Percentiles rank a stretch among this genome's conserved stretches.
Evolutionary conservation across 495 filamentous ascomycete species (phyloP).

Genomic region (Xylaria palmicola): DNA sequence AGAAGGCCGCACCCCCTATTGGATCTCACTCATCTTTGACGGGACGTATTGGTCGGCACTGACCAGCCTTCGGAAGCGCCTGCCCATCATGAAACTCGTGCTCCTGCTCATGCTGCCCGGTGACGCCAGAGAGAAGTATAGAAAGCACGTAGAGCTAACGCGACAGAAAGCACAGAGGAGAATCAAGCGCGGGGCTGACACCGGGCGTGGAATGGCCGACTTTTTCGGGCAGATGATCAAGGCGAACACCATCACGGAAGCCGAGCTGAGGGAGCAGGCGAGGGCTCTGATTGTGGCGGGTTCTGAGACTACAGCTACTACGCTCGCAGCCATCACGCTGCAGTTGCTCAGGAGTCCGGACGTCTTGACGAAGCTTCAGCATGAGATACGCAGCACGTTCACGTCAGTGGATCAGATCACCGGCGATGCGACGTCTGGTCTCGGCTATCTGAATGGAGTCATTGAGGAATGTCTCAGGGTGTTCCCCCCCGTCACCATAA

Average conservation of each 20-base stretch:
- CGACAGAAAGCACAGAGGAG: not conserved
- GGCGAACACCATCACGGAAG: not conserved
- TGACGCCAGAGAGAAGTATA: not conserved
- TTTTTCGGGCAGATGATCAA: not conserved
- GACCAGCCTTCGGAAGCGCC: not conserved
- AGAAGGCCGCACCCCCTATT: not conserved
- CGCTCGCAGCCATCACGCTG: not conserved
- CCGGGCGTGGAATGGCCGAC: not conserved
- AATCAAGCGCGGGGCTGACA: not conserved
- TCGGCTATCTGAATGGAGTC: constrained; percentile 35
- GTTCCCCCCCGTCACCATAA: constrained; percentile 18
- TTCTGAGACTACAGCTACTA: not conserved
- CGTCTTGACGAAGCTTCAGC: constrained; percentile 25
- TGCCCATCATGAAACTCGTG: not conserved
- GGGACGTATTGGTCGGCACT: not conserved
- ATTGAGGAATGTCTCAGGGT: constrained; percentile 42
- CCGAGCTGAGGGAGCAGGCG: not conserved
- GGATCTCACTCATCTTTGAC: not conserved
- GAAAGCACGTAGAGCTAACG: not conserved
- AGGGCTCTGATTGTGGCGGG: not conserved
- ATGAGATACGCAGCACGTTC: constrained; percentile 22
- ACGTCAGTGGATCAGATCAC: constrained; percentile 10
- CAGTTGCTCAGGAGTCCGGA: not conserved
- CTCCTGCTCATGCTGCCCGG: not conserved
- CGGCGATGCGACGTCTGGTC: constrained; percentile 12